Base-by-base conservation (phyloP, 129 eudicot genomes). In the Arctium lappa region DNA sequence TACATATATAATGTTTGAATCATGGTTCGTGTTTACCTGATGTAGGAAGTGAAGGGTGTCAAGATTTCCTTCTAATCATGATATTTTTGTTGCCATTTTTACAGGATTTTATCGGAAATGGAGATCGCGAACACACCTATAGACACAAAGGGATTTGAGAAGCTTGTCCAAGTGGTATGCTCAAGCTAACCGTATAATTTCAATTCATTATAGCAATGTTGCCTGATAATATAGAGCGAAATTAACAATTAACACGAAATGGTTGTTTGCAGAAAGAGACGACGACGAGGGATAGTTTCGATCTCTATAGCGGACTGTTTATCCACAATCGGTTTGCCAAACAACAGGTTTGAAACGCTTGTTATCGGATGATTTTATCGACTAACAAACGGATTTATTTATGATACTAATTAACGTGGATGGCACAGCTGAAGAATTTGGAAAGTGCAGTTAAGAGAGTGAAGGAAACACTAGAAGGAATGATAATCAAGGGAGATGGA, bases 71-170 rank as follows among this genome's bases (percentile, higher is more conserved):
- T 71, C 6, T 50, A 44, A 72, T 30, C 69, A 78, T 78, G 78
- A 60, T 8, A 60, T 56, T 50, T 50, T 70, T 18, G 11, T 30
- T 80, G 42, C 71, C 30, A 11, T 53, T n/a, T 74, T 69, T 79
- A 73, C 94, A 92, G 97, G 90, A 76, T 87, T 50, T 86, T 90
- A 80, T 79, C 88, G 0, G 93, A 89, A 84, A 82, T 92, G 93
- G 88, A 88, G 48, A 85, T 90, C 70, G 84, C 78, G 37, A 80
- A 87, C 77, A 90, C 97, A 11, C 79, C 94, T 1, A 92, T 92
- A 30, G 97, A 90, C 88, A 92, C 97, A 6, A 87, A 87, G 82
- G 91, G 91, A 16, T 92, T 88, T 62, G 90, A 92, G 87, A 92
- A 87, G 86, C 91, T 92, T 36, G 81, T 90, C 82, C 86, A 89